Evolutionary conservation across 2,329 filamentous ascomycete genomes (phyloP), one percentile per base, ranked within the genome.

Genomic region (Biscogniauxia marginata): DNA sequence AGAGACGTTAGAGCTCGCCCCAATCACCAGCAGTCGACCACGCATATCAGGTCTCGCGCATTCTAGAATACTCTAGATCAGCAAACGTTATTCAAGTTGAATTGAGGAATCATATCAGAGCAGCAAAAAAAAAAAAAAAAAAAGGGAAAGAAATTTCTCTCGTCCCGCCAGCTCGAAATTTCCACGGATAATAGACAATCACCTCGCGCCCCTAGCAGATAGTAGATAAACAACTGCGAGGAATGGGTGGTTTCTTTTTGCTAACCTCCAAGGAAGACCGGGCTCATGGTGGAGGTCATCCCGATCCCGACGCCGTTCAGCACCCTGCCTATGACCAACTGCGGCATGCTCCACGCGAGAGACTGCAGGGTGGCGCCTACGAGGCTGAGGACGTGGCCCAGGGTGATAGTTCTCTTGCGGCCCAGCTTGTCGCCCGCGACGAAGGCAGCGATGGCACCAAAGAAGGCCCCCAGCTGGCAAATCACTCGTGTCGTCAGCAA

Each of bases 361-460:
- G 59, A 64, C 64, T 89, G 87, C 3, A 90, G 73, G 46, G 75
- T 79, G 57, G 85, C 86, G 39, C 87, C 87, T 1, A 89, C 72
- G 39, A 81, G 77, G 72, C 88, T 90, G 50, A 89, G 71, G 3
- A 85, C 20, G 49, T 82, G 78, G 24, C 86, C 87, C 18, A 84
- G 70, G 21, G 84, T 69, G 56, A 89, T 89, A 1, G 86, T 89
- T 70, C 77, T 76, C 70, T 87, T 84, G 63, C 90, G 83, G 46
- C 90, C 90, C 2, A 91, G 72, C 54, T 69, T 76, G 69, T 92
- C 85, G 60, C 86, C 85, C 34, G 75, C 65, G 1, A 83, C 79
- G 57, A 89, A 90, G 43, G 85, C 89, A 34, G 84, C 74, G 25
- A 76, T 75, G 22, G 88, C 85, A 7, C 88, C 89, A 61, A 88